Evolutionary conservation across 768 basidiomycete species (phyloP).

Genomic region (Mycena latifolia): DNA sequence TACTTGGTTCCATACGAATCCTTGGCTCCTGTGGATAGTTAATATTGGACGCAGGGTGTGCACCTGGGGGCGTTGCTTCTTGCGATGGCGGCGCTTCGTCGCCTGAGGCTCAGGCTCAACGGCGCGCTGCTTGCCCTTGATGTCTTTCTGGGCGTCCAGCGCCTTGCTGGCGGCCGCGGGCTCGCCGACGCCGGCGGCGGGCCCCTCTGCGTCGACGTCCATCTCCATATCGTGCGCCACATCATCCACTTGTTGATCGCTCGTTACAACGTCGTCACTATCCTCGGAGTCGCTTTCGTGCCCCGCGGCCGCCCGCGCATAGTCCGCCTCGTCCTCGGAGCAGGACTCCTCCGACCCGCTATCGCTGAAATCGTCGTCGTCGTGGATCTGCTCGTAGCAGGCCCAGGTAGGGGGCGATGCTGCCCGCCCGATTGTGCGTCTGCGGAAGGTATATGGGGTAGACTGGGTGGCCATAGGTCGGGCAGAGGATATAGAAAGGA

Average conservation of each 20-base stretch:
- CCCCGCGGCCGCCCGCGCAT: conserved; percentile 47
- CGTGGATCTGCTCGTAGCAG: conserved; percentile 91
- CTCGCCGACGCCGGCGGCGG: conserved; percentile 50
- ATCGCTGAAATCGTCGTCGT: conserved; percentile 67
- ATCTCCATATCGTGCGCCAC: conserved; percentile 67
- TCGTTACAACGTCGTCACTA: conserved; percentile 44
- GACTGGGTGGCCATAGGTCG: conserved; percentile 54
- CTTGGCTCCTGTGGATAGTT: conserved; percentile 89
- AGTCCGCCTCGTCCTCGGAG: conserved; percentile 81
- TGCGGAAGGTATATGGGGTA: conserved; percentile 69
- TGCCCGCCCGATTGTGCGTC: conserved; percentile 82
- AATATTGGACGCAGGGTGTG: conserved; percentile 83
- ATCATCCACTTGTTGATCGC: conserved; percentile 43
- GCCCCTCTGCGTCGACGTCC: conserved; percentile 58
- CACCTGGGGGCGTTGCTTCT: conserved; percentile 61
- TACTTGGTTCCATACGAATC: conserved; percentile 94
- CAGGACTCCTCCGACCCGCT: conserved; percentile 69
- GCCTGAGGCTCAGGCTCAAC: conserved; percentile 71
- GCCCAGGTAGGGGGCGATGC: conserved; percentile 91
- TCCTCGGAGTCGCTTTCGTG: conserved; percentile 49
- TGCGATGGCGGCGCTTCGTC: conserved; percentile 58
- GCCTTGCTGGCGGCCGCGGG: conserved; percentile 42
- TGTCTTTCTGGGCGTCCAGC: conserved; percentile 41
- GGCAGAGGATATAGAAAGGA: conserved; percentile 10
- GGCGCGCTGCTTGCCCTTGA: conserved; percentile 86